Evolutionary conservation across 345 rosid species (phyloP).

Genomic region (Psidium friedrichsthalianum): DNA sequence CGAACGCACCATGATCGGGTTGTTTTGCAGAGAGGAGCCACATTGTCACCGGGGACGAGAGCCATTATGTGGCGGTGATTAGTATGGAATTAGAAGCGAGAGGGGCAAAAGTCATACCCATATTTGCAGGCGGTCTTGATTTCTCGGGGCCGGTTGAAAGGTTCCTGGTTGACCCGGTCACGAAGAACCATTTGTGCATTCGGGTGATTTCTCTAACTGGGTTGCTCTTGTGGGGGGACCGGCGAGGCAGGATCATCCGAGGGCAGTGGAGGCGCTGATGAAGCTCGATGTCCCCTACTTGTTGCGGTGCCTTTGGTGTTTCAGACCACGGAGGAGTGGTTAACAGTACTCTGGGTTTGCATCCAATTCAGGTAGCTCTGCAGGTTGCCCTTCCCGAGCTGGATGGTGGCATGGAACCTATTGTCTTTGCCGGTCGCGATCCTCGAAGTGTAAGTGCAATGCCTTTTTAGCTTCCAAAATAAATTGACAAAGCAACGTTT

Average conservation of each 20-base stretch:
- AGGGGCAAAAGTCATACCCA: slow-evolving; percentile 95
- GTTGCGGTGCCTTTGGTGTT: slow-evolving; percentile 95
- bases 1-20: slow-evolving; percentile 61
- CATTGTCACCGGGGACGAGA: slow-evolving; percentile 93
- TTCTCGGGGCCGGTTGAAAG: slow-evolving; percentile 90
- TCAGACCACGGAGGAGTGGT: slow-evolving; percentile 98
- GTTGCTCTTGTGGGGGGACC: slow-evolving; percentile 98
- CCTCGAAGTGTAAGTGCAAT: slow-evolving; percentile 62
- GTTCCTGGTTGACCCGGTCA: slow-evolving; percentile 53
- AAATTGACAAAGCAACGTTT: not conserved
- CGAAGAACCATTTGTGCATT: slow-evolving; percentile 64
- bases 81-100: slow-evolving; percentile 97
- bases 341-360: slow-evolving; percentile 91
- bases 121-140: slow-evolving; percentile 91
- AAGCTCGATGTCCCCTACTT: slow-evolving; percentile 94
- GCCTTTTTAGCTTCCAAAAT: not conserved
- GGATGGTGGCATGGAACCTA: slow-evolving; percentile 98
- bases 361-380: slow-evolving; percentile 97
- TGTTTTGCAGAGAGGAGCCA: slow-evolving; percentile 95
- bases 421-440: slow-evolving; percentile 95
- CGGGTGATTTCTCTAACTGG: slow-evolving; percentile 77
- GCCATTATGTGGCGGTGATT: slow-evolving; percentile 95
- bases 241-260: slow-evolving; percentile 96
- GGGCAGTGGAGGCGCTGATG: slow-evolving; percentile 82
- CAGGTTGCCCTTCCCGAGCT: slow-evolving; percentile 98